Base-by-base conservation (phyloP, 495 filamentous ascomycete species). In the Penicillium bialowiezense region DNA sequence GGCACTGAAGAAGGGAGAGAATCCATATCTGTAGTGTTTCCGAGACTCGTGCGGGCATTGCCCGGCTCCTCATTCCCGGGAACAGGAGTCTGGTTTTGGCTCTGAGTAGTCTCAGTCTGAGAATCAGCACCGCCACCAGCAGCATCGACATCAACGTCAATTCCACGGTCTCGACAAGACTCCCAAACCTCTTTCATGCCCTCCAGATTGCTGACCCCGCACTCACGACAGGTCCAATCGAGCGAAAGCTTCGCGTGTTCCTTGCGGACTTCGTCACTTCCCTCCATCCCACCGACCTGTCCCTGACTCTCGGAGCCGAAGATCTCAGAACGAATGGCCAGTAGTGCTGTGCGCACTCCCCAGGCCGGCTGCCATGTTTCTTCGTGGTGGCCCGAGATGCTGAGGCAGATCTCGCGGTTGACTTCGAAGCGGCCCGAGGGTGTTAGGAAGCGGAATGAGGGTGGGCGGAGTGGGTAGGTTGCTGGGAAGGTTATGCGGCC, bases 361-460 rank as follows among this genome's bases (percentile, higher is more conserved):
- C 93, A 98, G 1, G 93, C 93, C 1, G 93, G 93, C 78, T 95
- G 91, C 93, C 93, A 98, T 19, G 87, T 92, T 70, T 98, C 93
- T 68, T 96, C 93, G 69, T 98, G 93, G 68, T 97, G 92, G 7
- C 90, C 93, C 28, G 80, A 86, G 63, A 98, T 98, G 45, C 79
- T 85, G 5, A 98, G 81, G 64, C 93, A 98, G 55, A 98, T 96
- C 75, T 98, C 93, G 49, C 93, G 85, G 69, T 98, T 98, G 32
- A 89, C 82, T 68, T 98, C 93, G 77, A 98, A 98, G 52, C 93
- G 83, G 44, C 91, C 93, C 38, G 82, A 85, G 10, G 93, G 89
- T 0, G 93, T 97, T 0, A 90, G 77, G 76, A 98, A 98, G 68
- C 93, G 89, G 77, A 98, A 97, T 14, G 81, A 84, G 0, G 93